These are phyloP conservation scores for Didymella arachidicola DNA, from an alignment of 2,329 filamentous ascomycete species.

Conservation along the genomic window DNA sequence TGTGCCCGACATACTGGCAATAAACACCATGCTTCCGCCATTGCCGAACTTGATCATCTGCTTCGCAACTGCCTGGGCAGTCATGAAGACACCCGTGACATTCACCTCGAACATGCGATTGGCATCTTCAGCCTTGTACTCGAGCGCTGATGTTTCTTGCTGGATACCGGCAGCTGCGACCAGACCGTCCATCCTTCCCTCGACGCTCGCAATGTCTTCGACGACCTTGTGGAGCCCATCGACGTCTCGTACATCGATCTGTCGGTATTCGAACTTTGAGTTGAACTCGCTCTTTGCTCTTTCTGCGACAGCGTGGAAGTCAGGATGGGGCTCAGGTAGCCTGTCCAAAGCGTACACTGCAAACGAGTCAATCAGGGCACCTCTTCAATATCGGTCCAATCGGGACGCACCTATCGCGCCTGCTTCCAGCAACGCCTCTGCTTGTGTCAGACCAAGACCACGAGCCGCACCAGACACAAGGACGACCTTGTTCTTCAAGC, in stretches of 20 bases:
- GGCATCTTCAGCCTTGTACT: slow-evolving; percentile 71
- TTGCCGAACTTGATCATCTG: slow-evolving; percentile 69
- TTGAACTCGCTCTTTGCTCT: slow-evolving; percentile 70
- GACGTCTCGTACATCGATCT: slow-evolving; percentile 81
- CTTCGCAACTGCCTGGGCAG: slow-evolving; percentile 68
- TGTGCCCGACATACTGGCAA: slow-evolving; percentile 69
- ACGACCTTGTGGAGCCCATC: slow-evolving; percentile 71
- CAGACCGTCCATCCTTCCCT: slow-evolving; percentile 80
- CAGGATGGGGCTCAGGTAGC: slow-evolving; percentile 64
- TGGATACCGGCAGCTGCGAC: slow-evolving; percentile 80
- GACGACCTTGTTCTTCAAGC: slow-evolving; percentile 73
- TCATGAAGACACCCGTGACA: slow-evolving; percentile 69
- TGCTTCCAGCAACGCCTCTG: slow-evolving; percentile 76
- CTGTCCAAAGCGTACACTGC: slow-evolving; percentile 72
- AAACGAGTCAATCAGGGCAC: neutral
- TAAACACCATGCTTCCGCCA: slow-evolving; percentile 68
- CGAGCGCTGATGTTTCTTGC: slow-evolving; percentile 82
- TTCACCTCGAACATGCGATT: slow-evolving; percentile 70
- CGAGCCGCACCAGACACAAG: slow-evolving; percentile 75
- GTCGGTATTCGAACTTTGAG: slow-evolving; percentile 75
- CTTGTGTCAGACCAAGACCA: slow-evolving; percentile 76
- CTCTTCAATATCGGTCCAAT: neutral
- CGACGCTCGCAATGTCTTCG: slow-evolving; percentile 70
- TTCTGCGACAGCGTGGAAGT: slow-evolving; percentile 71
- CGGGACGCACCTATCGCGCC: slow-evolving; percentile 67